phyloP scores from a whole-genome alignment of 768 basidiomycete species.

The Gloeopeniophorella convolvens region DNA sequence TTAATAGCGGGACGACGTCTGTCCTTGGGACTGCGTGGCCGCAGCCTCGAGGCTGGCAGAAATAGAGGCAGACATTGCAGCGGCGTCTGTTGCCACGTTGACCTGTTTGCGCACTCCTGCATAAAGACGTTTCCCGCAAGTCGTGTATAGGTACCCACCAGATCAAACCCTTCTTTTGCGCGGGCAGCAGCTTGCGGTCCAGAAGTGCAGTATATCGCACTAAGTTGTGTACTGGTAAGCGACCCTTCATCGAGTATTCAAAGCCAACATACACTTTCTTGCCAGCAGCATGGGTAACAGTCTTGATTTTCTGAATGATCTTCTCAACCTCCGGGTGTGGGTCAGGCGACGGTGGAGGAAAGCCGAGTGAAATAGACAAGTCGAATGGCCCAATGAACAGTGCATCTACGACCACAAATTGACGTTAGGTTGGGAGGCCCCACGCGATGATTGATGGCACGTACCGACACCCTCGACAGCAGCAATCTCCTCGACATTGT shows the following conservation, averaged over 20 bases:
- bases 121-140: no score
- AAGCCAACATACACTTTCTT: constrained; percentile 57
- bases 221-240: constrained; percentile 18
- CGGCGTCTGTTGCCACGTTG: not conserved
- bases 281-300: constrained; percentile 41
- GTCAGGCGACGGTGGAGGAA: constrained; percentile 54
- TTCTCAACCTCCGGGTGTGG: constrained; percentile 59
- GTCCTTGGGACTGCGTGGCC: no score
- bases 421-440: constrained; percentile 16
- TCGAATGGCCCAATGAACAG: constrained; percentile 66
- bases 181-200: constrained; percentile 40
- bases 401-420: constrained; percentile 32
- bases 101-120: no score
- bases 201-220: constrained; percentile 44
- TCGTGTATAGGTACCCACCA: constrained; percentile 27
- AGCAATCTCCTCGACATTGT: constrained; percentile 38
- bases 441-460: constrained; percentile 11
- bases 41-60: no score
- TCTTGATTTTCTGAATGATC: constrained; percentile 48
- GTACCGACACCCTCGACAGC: constrained; percentile 33
- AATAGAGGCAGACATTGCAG: no score
- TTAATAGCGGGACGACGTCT: no score
- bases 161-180: constrained; percentile 46
- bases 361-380: constrained; percentile 56
- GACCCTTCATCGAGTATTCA: no score